Conservation (phyloP, 2,329 filamentous ascomycete species). For the Botrytis tulipae region DNA sequence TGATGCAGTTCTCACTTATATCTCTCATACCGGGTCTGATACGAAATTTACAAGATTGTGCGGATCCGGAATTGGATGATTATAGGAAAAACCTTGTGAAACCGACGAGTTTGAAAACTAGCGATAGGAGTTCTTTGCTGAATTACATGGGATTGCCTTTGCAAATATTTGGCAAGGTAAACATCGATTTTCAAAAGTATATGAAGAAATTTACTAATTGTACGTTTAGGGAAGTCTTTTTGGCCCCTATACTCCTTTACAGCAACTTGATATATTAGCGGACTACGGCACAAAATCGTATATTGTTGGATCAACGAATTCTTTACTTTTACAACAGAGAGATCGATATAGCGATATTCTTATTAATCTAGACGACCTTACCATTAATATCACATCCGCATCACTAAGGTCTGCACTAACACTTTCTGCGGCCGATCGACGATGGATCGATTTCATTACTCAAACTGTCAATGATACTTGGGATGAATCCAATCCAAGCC, state of each 20-base stretch:
- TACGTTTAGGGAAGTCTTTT: constrained; percentile 75
- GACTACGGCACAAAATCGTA: constrained; percentile 96
- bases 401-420: constrained; percentile 72
- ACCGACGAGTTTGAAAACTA: constrained; percentile 84
- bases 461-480: constrained; percentile 94
- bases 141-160: constrained; percentile 93
- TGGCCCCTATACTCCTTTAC: constrained; percentile 92
- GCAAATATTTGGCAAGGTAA: constrained; percentile 88
- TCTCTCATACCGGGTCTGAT: constrained; percentile 93
- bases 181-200: too few relatives aligned
- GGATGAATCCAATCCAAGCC: constrained; percentile 85
- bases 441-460: constrained; percentile 96
- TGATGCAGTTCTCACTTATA: constrained; percentile 96
- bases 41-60: constrained; percentile 88
- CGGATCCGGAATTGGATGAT: constrained; percentile 85
- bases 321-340: constrained; percentile 85
- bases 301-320: constrained; percentile 95
- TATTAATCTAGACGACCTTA: constrained; percentile 90
- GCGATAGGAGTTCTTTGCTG: constrained; percentile 84
- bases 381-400: constrained; percentile 77
- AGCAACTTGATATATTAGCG: constrained; percentile 90
- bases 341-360: constrained; percentile 95
- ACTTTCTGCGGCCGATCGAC: constrained; percentile 80
- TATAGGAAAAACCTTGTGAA: constrained; percentile 73
- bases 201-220: background rate